Base-by-base conservation (phyloP, 2,329 filamentous ascomycete genomes). In the Cladosporium halotolerans region DNA sequence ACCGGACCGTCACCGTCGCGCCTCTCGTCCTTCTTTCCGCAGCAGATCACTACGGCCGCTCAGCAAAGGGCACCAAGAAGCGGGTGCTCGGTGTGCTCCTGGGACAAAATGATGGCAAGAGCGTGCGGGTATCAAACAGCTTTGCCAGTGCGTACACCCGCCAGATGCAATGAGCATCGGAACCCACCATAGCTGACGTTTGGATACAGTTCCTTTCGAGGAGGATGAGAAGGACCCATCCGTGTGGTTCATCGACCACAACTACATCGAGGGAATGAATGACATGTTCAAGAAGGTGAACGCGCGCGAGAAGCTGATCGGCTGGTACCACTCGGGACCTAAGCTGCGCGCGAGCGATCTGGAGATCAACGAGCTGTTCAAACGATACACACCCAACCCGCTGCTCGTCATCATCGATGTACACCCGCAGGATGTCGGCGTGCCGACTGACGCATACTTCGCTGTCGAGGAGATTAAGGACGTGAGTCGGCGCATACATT, bases 261-360 rank as follows among this genome's bases (percentile, higher is more conserved):
- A 97, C 81, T 99, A 96, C 68, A 88, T 99, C 72, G 93, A 99
- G 75, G 89, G 86, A 64, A 99, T 99, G 93, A 95, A 93, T 76
- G 93, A 97, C 73, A 99, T 99, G 93, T 99, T 99, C 82, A 99
- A 99, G 80, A 97, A 97, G 77, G 91, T 99, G 79, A 99, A 99
- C 77, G 93, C 93, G 57, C 81, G 89, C 60, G 93, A 99, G 78
- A 97, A 97, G 83, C 81, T 99, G 71, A 95, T 99, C 80, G 93
- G 93, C 68, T 99, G 93, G 93, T 99, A 99, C 74, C 93, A 99
- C 75, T 95, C 93, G 16, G 93, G 93, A 40, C 93, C 93, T 38
- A 99, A 97, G 79, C 80, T 99, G 67, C 85, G 93, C 69, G 92
- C 91, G 53, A 96, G 93, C 43, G 93, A 99, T 78, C 77, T 99